Evolutionary conservation across 2,329 filamentous ascomycete species (phyloP).

Genomic region (Aspergillus sp.): DNA sequence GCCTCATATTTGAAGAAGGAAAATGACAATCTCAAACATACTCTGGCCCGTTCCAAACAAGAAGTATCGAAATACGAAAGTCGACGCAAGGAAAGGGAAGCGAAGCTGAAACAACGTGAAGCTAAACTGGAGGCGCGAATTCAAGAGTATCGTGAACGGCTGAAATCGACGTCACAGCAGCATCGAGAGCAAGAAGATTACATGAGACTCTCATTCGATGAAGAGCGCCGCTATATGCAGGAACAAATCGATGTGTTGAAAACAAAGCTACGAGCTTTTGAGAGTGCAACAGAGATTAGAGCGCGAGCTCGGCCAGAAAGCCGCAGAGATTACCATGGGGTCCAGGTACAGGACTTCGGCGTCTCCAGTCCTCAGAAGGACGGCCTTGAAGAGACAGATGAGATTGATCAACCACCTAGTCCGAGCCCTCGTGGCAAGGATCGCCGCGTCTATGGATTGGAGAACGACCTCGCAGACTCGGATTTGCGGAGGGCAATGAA

Average conservation of each 20-base stretch:
- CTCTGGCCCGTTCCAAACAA: constrained; percentile 40
- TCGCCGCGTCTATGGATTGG: constrained; percentile 17
- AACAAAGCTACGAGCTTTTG: constrained; percentile 29
- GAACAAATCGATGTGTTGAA: constrained; percentile 39
- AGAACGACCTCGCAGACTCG: constrained; percentile 16
- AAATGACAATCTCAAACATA: constrained; percentile 42
- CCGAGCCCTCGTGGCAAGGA: constrained; percentile 37
- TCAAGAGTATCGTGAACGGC: constrained; percentile 41
- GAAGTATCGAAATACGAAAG: constrained; percentile 45
- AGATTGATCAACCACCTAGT: constrained; percentile 33
- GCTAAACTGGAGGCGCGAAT: constrained; percentile 39
- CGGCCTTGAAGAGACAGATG: constrained; percentile 28
- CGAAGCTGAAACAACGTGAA: constrained; percentile 41
- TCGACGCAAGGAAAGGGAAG: constrained; percentile 44
- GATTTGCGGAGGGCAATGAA: constrained; percentile 25
- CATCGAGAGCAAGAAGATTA: constrained; percentile 38
- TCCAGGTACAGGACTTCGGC: constrained; percentile 29
- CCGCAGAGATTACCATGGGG: constrained; percentile 29
- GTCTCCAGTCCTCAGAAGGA: constrained; percentile 20
- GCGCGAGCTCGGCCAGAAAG: constrained; percentile 24
- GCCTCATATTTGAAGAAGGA: constrained; percentile 42
- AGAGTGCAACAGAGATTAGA: constrained; percentile 24
- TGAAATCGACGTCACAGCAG: constrained; percentile 35
- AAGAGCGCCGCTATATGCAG: constrained; percentile 41
- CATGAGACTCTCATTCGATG: constrained; percentile 32